These are phyloP conservation scores for Hirsutella rhossiliensis DNA, from an alignment of 2,329 filamentous ascomycete genomes.

Conservation along the genomic window DNA sequence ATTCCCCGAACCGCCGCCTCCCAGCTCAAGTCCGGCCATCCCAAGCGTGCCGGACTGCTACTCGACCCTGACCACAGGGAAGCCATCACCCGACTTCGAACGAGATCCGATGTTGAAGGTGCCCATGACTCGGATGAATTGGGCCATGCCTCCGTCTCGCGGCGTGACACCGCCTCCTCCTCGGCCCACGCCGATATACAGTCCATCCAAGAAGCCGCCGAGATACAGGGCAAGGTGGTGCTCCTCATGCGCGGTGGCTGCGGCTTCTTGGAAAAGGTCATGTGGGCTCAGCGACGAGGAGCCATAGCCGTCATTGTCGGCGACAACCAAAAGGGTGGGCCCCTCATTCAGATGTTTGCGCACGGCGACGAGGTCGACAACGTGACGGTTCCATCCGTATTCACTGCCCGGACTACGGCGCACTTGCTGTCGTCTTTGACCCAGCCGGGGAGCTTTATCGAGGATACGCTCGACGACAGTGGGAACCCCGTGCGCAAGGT, in stretches of 20 bases:
- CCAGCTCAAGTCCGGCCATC: constrained; percentile 5
- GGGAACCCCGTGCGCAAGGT: constrained; percentile 43
- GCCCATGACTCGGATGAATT: constrained; percentile 71
- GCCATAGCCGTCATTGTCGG: constrained; percentile 86
- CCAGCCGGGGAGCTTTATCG: constrained; percentile 53
- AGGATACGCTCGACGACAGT: constrained; percentile 48
- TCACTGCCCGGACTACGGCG: constrained; percentile 89
- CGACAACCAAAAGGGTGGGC: constrained; percentile 80
- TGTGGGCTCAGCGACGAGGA: constrained; percentile 89
- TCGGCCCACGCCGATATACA: constrained; percentile 77
- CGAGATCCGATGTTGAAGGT: constrained; percentile 46
- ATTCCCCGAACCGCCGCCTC: constrained; percentile 10
- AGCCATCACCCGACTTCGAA: constrained; percentile 4
- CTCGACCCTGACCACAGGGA: constrained; percentile 17
- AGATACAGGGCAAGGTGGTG: constrained; percentile 88
- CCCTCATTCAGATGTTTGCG: constrained; percentile 96
- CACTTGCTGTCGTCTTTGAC: constrained; percentile 83
- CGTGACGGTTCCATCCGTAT: constrained; percentile 84
- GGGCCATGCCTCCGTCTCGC: constrained; percentile 17
- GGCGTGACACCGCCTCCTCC: constrained; percentile 22
- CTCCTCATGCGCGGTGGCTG: constrained; percentile 86
- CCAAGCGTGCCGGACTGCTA: constrained; percentile 9
- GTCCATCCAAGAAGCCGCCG: constrained; percentile 78
- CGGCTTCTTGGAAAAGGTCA: constrained; percentile 92
- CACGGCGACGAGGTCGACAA: constrained; percentile 82